These are phyloP conservation scores for Emmonsia crescens DNA, from an alignment of 2,329 filamentous ascomycete species.

Conservation along the genomic window DNA sequence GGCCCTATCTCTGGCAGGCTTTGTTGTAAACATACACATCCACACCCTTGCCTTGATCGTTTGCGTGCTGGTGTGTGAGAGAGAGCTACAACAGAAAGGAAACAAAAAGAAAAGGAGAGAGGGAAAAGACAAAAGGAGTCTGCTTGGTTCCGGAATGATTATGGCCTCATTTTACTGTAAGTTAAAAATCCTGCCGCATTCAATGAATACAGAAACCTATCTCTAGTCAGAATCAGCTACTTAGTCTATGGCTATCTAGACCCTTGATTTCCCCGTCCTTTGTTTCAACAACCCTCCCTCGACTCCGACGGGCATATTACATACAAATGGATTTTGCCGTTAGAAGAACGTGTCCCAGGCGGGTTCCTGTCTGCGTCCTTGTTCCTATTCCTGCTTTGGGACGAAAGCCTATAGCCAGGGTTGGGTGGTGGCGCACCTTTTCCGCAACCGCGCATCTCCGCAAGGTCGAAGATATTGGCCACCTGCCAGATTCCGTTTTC, in stretches of 20 bases:
- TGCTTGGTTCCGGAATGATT: not conserved
- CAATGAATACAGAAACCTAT: not conserved
- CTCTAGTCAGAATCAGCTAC: not conserved
- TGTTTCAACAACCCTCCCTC: not conserved
- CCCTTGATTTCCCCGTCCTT: not conserved
- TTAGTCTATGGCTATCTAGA: not conserved
- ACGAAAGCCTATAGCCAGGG: not conserved
- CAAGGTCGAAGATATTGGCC: slow-evolving; percentile 36
- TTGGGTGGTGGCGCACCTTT: slow-evolving; percentile 26
- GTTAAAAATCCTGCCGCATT: not conserved
- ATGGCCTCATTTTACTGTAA: not conserved
- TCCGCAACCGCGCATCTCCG: slow-evolving; percentile 28
- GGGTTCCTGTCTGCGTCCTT: not conserved
- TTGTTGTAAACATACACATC: not conserved
- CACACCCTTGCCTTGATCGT: not conserved
- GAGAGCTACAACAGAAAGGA: not conserved
- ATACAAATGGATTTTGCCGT: not conserved
- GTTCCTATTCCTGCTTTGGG: not conserved
- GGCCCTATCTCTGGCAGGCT: not conserved
- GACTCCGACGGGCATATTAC: not conserved
- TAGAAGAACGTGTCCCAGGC: not conserved
- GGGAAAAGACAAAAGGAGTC: not conserved
- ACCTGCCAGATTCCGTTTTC: slow-evolving; percentile 42
- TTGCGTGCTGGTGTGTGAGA: not conserved
- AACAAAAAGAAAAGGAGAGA: not conserved